Evolutionary conservation across 192 early-diverging fungal genomes (phyloP).

Genomic region (Linnemannia elongata): DNA sequence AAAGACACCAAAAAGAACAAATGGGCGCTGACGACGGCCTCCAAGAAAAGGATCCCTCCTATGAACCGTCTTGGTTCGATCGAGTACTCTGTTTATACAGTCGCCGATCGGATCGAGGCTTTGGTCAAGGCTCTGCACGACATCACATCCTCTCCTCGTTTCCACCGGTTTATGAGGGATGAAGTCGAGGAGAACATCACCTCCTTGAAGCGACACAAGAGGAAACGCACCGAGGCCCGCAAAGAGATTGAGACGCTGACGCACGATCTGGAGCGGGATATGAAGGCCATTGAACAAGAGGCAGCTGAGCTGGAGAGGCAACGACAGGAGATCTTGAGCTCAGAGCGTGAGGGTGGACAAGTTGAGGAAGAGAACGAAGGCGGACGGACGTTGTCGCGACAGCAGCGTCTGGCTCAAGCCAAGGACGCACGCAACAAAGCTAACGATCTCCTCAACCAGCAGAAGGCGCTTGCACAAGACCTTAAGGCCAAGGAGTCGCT

Average conservation of each 20-base stretch:
- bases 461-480: slow-evolving; percentile 32
- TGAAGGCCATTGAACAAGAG: slow-evolving; percentile 42
- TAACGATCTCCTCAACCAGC: slow-evolving; percentile 32
- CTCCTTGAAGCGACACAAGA: slow-evolving; percentile 37
- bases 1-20: slow-evolving; percentile 49
- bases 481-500: slow-evolving; percentile 39
- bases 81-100: slow-evolving; percentile 41
- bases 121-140: slow-evolving; percentile 48
- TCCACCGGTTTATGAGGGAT: slow-evolving; percentile 51
- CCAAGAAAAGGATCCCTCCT: slow-evolving; percentile 5
- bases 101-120: slow-evolving; percentile 40
- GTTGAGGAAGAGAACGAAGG: slow-evolving; percentile 14
- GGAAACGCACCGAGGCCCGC: slow-evolving; percentile 37
- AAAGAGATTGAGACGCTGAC: slow-evolving; percentile 41
- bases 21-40: neutral
- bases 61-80: slow-evolving; percentile 24
- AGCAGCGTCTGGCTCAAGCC: slow-evolving; percentile 36
- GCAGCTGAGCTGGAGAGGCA: slow-evolving; percentile 34
- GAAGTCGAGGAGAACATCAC: slow-evolving; percentile 50
- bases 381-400: slow-evolving; percentile 19
- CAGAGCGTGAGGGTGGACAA: slow-evolving; percentile 26
- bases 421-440: slow-evolving; percentile 38
- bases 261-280: slow-evolving; percentile 42
- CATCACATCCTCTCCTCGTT: slow-evolving; percentile 35
- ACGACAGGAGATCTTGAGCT: slow-evolving; percentile 33